Percentiles rank a stretch among this genome's conserved stretches.
These are phyloP conservation scores for Zasmidium angulare DNA, from an alignment of 2,329 filamentous ascomycete genomes.

Conservation along the genomic window DNA sequence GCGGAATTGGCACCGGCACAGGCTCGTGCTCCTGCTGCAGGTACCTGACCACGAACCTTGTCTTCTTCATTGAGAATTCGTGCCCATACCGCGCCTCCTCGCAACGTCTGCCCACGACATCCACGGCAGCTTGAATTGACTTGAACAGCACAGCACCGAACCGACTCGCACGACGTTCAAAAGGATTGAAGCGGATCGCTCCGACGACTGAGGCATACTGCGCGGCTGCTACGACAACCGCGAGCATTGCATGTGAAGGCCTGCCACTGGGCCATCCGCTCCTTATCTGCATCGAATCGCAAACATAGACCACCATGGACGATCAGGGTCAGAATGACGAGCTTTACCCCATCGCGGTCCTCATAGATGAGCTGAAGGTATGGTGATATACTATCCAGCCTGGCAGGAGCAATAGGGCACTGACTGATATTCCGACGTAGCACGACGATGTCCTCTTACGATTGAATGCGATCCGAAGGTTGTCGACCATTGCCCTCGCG, in stretches of 20 bases:
- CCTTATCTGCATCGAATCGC: constrained; percentile 20
- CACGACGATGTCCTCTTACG: constrained; percentile 98
- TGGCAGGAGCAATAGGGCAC: neutral
- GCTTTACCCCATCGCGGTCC: constrained; percentile 98
- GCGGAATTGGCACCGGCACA: neutral
- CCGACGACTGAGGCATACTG: constrained; percentile 9
- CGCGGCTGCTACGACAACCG: constrained; percentile 11
- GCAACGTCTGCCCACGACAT: neutral
- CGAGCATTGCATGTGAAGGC: constrained; percentile 21
- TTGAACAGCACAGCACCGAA: neutral
- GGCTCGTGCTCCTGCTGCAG: constrained; percentile 6
- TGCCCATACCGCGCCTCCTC: neutral
- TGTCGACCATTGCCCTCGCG: constrained; percentile 96
- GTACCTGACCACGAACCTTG: constrained; percentile 14
- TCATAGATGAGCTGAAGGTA: constrained; percentile 99
- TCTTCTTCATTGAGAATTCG: constrained; percentile 3
- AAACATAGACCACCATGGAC: constrained; percentile 66
- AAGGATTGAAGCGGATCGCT: neutral
- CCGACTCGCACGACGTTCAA: constrained; percentile 1
- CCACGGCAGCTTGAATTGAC: neutral
- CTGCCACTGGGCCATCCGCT: constrained; percentile 27
- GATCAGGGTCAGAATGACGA: constrained; percentile 88
- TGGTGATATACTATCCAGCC: neutral
- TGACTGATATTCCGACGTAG: constrained; percentile 48
- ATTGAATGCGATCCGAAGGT: constrained; percentile 95